Conservation (phyloP, 306 rosid species). For the Pyrus communis region DNA sequence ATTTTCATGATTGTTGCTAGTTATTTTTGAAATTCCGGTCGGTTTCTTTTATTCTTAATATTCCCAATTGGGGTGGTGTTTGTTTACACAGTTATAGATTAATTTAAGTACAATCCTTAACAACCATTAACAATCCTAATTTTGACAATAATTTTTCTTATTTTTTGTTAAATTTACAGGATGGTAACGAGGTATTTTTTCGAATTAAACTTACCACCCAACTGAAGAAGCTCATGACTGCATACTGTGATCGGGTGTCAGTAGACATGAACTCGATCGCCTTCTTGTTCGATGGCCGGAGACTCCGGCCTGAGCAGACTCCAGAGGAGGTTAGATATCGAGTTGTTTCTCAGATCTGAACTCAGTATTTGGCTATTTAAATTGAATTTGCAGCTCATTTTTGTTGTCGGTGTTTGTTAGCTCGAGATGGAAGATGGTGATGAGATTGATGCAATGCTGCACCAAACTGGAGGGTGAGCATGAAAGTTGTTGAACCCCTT, state of each 20-base stretch:
- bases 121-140: too few relatives aligned
- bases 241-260: conserved; percentile 54
- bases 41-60: not conserved
- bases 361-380: not conserved
- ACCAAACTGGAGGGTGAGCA: conserved; percentile 41
- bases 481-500: not conserved
- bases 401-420: conserved; percentile 10
- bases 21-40: not conserved
- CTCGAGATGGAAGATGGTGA: conserved; percentile 52
- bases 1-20: not conserved
- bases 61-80: too few relatives aligned
- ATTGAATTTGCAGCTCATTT: not conserved
- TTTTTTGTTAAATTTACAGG: conserved; percentile 22
- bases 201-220: conserved; percentile 54
- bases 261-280: conserved; percentile 51
- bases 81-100: too few relatives aligned
- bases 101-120: too few relatives aligned
- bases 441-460: conserved; percentile 49
- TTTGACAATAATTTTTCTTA: not conserved
- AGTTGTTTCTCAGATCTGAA: not conserved
- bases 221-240: conserved; percentile 51
- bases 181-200: conserved; percentile 50
- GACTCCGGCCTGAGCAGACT: conserved; percentile 55
- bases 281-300: conserved; percentile 66
- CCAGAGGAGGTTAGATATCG: conserved; percentile 47